Evolutionary conservation across 176 grass and related monocot genomes (phyloP), one percentile per base, ranked within the genome.

Genomic region (Zea luxurians): DNA sequence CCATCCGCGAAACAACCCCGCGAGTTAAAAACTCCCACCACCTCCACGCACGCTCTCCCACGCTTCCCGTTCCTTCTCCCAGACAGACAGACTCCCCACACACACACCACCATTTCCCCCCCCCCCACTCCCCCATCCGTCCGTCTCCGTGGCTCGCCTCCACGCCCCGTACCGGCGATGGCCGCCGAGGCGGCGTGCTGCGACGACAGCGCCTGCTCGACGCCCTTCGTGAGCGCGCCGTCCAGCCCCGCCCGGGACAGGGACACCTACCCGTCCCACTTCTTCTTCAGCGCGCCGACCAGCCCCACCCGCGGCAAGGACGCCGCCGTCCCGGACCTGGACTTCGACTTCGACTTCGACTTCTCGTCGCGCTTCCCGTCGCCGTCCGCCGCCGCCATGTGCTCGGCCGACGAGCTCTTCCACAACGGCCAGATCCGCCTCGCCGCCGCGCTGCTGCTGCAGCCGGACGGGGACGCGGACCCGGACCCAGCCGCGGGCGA

Each of bases 231-330:
- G 2, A 90, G 82, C 82, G 91, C 87, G 61, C 85, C 85, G 13
- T 90, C 95, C 13, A 94, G 91, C 64, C 91, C 91, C 0, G 37
- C 91, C 1, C 86, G 88, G 0, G 71, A 69, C 48, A 38, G 59
- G 4, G 83, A 79, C 37, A 10, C 37, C 0, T 78, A 70, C 84
- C 46, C 57, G 6, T 8, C 38, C 37, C 76, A 42, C 44, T 90
- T 83, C 80, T 97, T 97, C 95, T 97, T 88, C 85, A 97, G 95
- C 87, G 92, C 89, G 4, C 95, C 91, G 12, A 85, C 95, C 0
- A 97, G 95, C 86, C 95, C 95, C 70, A 90, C 90, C 41, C 95
- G 72, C 48, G 64, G 11, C 2, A 58, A 34, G 15, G 81, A 61
- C 0, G 37, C 52, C 20, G 61, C 4, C 4, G 52, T 37, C 0